Evolutionary conservation across 2,329 filamentous ascomycete genomes (phyloP), one percentile per base, ranked within the genome.

Genomic region (Neonectria sp.): DNA sequence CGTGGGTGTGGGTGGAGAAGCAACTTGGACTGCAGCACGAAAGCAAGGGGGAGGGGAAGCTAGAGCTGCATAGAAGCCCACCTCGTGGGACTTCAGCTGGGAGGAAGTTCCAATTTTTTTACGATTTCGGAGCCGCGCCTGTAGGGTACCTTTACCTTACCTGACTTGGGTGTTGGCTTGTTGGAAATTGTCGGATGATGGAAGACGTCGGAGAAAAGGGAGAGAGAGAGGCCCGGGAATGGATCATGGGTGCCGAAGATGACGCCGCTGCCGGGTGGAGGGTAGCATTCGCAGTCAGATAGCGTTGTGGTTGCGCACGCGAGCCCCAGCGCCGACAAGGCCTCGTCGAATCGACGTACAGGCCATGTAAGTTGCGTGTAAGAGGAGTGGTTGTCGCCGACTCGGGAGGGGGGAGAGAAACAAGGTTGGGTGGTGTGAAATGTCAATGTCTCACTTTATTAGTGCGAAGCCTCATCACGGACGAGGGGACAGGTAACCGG

Each of bases 11-110:
- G 63, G 72, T 75, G 72, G 72, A 65, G 65, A 65, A 55, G 60
- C n/a, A 65, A 64, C 49, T 55, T 31, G 45, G 64, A 63, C 58
- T 64, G 63, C 70, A 69, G 71, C 67, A 68, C 72, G 37, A 27
- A 48, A 58, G 71, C 69, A 73, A 74, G 71, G 71, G 71, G 72
- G 60, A 65, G 49, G 58, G 25, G 58, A 43, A 64, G 65, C 71
- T 75, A 75, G 64, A 68, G 71, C 63, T 72, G 71, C 73, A 70
- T 65, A 66, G 73, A 75, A 70, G 65, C 62, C 65, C 70, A 73
- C 71, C 73, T 72, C 70, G 69, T 75, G 73, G 73, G 58, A 40
- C 65, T 65, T 69, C 63, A 64, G 65, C 64, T 71, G 55, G 52
- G 56, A 51, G 46, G 27, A 37, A 33, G 61, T 63, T 2, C 60